Percentiles rank a stretch among this genome's conserved stretches.
Evolutionary conservation across 768 basidiomycete genomes (phyloP).

Genomic region (Kwoniella bestiolae): DNA sequence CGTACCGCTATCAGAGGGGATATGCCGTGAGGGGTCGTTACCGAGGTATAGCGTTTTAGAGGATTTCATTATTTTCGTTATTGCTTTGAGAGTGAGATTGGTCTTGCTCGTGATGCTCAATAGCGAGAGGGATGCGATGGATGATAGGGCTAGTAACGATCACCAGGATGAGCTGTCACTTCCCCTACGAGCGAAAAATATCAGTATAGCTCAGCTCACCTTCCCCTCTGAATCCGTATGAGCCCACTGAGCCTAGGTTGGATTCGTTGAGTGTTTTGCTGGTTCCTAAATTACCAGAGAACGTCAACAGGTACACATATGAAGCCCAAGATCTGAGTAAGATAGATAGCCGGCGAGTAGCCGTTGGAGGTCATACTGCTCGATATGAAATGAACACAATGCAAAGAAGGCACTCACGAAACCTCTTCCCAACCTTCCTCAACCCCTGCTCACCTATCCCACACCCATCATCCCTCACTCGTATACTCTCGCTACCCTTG

Average conservation of each 20-base stretch:
- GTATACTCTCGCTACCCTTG: slow-evolving; percentile 70
- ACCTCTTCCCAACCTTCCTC: slow-evolving; percentile 66
- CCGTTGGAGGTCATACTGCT: no score
- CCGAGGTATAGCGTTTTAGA: slow-evolving; percentile 72
- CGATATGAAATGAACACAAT: neutral
- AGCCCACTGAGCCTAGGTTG: slow-evolving; percentile 42
- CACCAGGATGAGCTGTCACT: neutral
- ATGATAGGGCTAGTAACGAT: slow-evolving; percentile 60
- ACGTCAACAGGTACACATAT: no score
- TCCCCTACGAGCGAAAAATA: neutral
- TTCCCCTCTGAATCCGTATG: slow-evolving; percentile 94
- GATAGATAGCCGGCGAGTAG: no score
- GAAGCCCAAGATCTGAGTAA: no score
- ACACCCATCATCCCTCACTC: slow-evolving; percentile 81
- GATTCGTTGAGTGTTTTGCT: slow-evolving; percentile 24
- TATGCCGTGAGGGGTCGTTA: slow-evolving; percentile 62
- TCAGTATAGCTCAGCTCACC: slow-evolving; percentile 61
- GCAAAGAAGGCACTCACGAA: slow-evolving; percentile 64
- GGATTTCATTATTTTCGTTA: slow-evolving; percentile 80
- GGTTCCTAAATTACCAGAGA: no score
- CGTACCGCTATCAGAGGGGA: slow-evolving; percentile 74
- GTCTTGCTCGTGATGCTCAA: slow-evolving; percentile 85
- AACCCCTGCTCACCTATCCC: slow-evolving; percentile 74
- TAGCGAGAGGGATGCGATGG: slow-evolving; percentile 75
- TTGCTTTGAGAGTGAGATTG: slow-evolving; percentile 65